Evolutionary conservation across 2,329 filamentous ascomycete species (phyloP).

Genomic region (Aaosphaeria arxii): DNA sequence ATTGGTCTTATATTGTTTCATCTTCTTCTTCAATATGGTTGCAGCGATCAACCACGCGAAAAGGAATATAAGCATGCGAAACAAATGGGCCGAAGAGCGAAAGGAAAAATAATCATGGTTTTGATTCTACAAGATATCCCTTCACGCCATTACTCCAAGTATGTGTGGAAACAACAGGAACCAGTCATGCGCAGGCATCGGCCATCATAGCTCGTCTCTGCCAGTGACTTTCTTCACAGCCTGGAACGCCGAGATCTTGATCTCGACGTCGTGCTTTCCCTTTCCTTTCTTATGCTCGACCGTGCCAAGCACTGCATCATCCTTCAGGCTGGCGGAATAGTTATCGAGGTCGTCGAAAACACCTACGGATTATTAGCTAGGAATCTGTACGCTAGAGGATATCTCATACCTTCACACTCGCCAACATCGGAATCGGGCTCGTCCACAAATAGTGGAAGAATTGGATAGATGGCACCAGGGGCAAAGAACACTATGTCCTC

Average conservation of each 20-base stretch:
- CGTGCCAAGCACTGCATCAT: conserved; percentile 28
- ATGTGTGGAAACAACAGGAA: neutral
- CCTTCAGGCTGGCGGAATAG: conserved; percentile 25
- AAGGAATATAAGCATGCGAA: conserved; percentile 30
- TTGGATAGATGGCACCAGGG: conserved; percentile 51
- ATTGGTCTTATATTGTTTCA: conserved; percentile 23
- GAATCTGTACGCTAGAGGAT: neutral
- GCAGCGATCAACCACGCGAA: conserved; percentile 35
- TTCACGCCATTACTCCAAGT: neutral
- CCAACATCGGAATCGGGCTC: conserved; percentile 20
- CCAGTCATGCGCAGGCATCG: neutral
- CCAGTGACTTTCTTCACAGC: conserved; percentile 13
- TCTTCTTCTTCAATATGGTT: conserved; percentile 37
- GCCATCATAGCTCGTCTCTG: conserved; percentile 23
- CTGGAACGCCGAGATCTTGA: conserved; percentile 29
- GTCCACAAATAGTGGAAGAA: conserved; percentile 51
- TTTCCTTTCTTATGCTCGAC: conserved; percentile 19
- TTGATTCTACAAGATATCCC: neutral
- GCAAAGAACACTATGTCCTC: conserved; percentile 51
- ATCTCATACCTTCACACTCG: conserved; percentile 40
- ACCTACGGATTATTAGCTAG: conserved; percentile 11
- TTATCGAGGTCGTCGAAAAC: conserved; percentile 31
- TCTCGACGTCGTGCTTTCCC: conserved; percentile 23
- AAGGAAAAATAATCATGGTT: conserved; percentile 2
- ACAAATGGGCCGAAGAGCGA: conserved; percentile 2